phyloP scores from a whole-genome alignment of 148 eudicot genomes.

The Camellia sinensis region DNA sequence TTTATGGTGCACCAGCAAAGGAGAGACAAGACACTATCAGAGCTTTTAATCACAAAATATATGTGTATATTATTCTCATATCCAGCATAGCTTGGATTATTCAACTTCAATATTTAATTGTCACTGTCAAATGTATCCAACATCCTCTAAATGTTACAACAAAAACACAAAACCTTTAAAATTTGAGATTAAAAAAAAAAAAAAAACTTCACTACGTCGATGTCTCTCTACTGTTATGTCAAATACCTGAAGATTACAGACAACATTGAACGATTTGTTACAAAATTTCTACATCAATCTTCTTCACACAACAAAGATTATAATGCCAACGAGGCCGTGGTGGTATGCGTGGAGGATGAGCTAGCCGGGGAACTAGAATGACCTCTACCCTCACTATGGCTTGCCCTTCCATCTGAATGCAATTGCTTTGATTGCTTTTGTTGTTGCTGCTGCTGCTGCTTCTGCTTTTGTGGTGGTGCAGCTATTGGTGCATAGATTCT shows the following conservation, averaged over 20 bases:
- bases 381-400: conserved; percentile 24
- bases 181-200: not conserved
- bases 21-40: too few relatives aligned
- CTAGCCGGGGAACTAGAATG: conserved; percentile 44
- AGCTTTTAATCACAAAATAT: too few relatives aligned
- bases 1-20: too few relatives aligned
- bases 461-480: conserved; percentile 20
- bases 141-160: not conserved
- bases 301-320: conserved; percentile 18
- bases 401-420: too few relatives aligned
- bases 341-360: conserved; percentile 57
- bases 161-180: not conserved
- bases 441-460: conserved; percentile 20
- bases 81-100: not conserved
- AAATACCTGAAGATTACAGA: conserved; percentile 2
- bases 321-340: conserved; percentile 46
- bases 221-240: not conserved
- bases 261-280: conserved; percentile 14
- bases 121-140: conserved; percentile 20
- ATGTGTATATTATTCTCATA: too few relatives aligned
- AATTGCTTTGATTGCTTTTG: conserved; percentile 23
- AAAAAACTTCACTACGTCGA: not conserved
- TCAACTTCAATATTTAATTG: conserved; percentile 14
- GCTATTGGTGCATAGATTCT: conserved; percentile 65
- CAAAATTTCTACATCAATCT: conserved; percentile 37